These are phyloP conservation scores for Xanthoconium purpureum DNA, from an alignment of 768 basidiomycete species.

Conservation along the genomic window DNA sequence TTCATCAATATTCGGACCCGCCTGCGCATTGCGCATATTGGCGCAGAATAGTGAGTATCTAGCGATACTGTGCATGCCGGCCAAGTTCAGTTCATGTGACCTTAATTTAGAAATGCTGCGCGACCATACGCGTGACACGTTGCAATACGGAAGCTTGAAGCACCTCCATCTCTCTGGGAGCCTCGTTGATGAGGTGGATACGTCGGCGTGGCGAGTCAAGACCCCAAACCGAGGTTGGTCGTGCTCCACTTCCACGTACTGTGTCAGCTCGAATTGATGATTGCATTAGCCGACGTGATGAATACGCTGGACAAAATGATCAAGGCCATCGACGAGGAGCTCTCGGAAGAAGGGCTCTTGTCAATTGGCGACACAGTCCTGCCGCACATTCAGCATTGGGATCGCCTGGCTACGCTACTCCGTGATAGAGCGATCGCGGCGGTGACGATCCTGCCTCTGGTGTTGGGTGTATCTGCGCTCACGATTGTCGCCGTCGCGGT, in stretches of 20 bases:
- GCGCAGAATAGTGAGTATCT: conserved; percentile 10
- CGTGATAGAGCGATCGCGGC: neutral
- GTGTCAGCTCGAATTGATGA: neutral
- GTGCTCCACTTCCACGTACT: neutral
- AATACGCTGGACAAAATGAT: conserved; percentile 1
- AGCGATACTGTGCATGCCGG: neutral
- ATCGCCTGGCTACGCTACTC: conserved; percentile 4
- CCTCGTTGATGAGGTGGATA: conserved; percentile 13
- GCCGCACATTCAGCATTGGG: conserved; percentile 12
- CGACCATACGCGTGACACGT: neutral
- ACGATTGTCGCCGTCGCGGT: neutral
- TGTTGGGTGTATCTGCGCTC: conserved; percentile 5
- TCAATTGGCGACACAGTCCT: conserved; percentile 4
- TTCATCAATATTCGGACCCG: conserved; percentile 20
- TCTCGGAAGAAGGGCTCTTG: conserved; percentile 8
- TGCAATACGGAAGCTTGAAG: conserved; percentile 16
- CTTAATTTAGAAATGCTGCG: conserved; percentile 10
- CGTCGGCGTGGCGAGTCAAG: conserved; percentile 10
- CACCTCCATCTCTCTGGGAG: conserved; percentile 14
- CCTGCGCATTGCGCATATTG: conserved; percentile 17
- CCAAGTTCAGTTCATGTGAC: neutral
- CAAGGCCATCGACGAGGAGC: conserved; percentile 5
- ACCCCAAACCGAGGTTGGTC: conserved; percentile 19
- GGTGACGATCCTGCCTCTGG: neutral
- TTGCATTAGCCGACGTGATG: neutral